These are phyloP conservation scores for Trichoderma sp. DNA, from an alignment of 2,329 filamentous ascomycete species.

Conservation along the genomic window DNA sequence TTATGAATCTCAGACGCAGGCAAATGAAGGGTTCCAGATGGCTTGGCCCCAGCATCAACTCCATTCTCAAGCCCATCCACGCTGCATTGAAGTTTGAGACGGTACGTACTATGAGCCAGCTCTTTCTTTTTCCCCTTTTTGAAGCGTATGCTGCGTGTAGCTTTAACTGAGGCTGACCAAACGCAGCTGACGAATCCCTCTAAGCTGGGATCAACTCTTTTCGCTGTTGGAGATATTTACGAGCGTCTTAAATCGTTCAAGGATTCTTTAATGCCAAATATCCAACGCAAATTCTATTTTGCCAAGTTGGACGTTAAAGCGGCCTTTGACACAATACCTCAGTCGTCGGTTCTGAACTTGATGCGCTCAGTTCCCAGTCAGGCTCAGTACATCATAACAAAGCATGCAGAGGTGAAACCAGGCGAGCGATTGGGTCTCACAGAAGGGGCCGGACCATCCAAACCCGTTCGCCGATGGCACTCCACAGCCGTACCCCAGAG, in stretches of 20 bases:
- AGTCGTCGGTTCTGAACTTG: conserved; percentile 67
- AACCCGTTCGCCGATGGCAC: conserved; percentile 50
- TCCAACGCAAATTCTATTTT: conserved; percentile 63
- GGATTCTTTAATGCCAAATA: conserved; percentile 39
- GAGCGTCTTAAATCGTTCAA: conserved; percentile 70
- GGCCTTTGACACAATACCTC: conserved; percentile 95
- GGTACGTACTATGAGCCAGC: conserved; percentile 40
- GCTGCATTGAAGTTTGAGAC: conserved; percentile 77
- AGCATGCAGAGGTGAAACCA: conserved; percentile 70
- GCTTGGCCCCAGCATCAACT: conserved; percentile 43
- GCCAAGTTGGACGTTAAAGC: conserved; percentile 89
- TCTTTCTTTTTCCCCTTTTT: neutral
- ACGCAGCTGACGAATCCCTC: conserved; percentile 46
- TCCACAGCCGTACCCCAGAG: conserved; percentile 46
- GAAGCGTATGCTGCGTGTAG: neutral
- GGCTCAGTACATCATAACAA: conserved; percentile 66
- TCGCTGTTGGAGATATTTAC: conserved; percentile 80
- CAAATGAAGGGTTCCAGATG: conserved; percentile 61
- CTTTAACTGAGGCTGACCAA: neutral
- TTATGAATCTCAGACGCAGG: conserved; percentile 78
- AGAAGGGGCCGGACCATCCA: conserved; percentile 31
- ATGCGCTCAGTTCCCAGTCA: conserved; percentile 58
- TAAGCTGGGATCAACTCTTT: conserved; percentile 74
- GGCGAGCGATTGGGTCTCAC: conserved; percentile 31
- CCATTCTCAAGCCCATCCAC: conserved; percentile 67